Evolutionary conservation across 345 rosid species (phyloP).

Genomic region (Mangifera indica): DNA sequence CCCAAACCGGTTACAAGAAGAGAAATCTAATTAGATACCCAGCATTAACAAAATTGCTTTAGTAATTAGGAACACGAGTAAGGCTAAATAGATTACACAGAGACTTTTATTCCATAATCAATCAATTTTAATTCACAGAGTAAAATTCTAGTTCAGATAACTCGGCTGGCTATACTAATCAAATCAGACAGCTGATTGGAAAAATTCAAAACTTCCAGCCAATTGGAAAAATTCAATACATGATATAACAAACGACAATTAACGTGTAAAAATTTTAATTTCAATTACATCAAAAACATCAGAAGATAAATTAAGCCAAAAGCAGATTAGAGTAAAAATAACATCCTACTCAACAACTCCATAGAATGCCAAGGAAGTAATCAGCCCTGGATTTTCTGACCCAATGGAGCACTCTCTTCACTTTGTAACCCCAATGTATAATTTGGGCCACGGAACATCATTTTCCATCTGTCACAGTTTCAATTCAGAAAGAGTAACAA

Average conservation of each 20-base stretch:
- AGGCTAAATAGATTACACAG: too few relatives aligned
- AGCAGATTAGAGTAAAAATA: conserved; percentile 16
- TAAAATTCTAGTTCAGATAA: neutral
- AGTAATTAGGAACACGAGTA: too few relatives aligned
- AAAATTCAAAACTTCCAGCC: too few relatives aligned
- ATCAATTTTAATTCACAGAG: neutral
- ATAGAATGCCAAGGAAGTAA: conserved; percentile 60
- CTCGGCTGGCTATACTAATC: neutral
- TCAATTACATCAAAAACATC: neutral
- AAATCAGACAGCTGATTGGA: neutral
- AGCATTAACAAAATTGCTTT: too few relatives aligned
- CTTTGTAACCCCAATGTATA: conserved; percentile 61
- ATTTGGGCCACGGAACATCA: conserved; percentile 30
- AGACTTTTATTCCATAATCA: too few relatives aligned
- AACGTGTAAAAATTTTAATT: neutral
- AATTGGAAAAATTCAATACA: neutral
- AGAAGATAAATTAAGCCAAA: conserved; percentile 3
- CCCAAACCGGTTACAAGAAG: neutral
- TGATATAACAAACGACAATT: neutral
- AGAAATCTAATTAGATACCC: too few relatives aligned
- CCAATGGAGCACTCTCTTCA: conserved; percentile 55
- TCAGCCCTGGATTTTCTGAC: conserved; percentile 44
- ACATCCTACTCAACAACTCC: conserved; percentile 51
- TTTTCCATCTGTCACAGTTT: conserved; percentile 46
- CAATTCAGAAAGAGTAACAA: conserved; percentile 18